Base-by-base conservation (phyloP, 2,329 filamentous ascomycete genomes). In the Talaromyces sp. region DNA sequence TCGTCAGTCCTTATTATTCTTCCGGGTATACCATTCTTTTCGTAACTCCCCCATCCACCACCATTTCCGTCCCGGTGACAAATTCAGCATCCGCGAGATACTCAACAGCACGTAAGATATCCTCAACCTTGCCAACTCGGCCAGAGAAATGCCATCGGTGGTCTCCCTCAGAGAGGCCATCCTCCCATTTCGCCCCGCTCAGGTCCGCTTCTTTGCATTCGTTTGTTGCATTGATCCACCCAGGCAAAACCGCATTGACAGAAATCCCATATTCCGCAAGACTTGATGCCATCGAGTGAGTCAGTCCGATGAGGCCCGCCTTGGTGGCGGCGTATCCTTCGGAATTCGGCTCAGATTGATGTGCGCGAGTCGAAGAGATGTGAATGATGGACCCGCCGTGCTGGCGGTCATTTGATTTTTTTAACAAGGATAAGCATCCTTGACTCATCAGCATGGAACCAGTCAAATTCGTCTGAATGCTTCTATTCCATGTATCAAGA, bases 11-110 rank as follows among this genome's bases (percentile, higher is more conserved):
- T n/a, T n/a, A n/a, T n/a, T n/a, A 61, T 58, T 58, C 59, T 46
- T 61, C 59, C 38, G 59, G 61, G 41, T 58, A 61, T 17, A 63
- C 55, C 61, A 58, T 61, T 56, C 51, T 57, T 31, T 26, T 63
- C 41, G 50, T 58, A 35, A 59, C 53, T 55, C 54, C 57, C 35
- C 56, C 62, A 58, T 62, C 60, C 41, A 59, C 60, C 49, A 58
- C 51, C 58, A 62, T 58, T 31, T 60, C 58, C 4, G 59, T 61
- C 8, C 59, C 59, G 21, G 55, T 61, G 13, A 61, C 56, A 19
- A 61, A 61, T 52, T 61, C 59, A 31, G 59, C 41, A 19, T 61
- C 51, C 3, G 43, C 56, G 4, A 61, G 59, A 50, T 61, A 61
- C 41, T 61, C 59, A 55, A 61, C 51, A 19, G 59, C 59, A 19